Conservation (phyloP, 1,139 yeast genomes). For the Blastobotrys buckinghamii region DNA sequence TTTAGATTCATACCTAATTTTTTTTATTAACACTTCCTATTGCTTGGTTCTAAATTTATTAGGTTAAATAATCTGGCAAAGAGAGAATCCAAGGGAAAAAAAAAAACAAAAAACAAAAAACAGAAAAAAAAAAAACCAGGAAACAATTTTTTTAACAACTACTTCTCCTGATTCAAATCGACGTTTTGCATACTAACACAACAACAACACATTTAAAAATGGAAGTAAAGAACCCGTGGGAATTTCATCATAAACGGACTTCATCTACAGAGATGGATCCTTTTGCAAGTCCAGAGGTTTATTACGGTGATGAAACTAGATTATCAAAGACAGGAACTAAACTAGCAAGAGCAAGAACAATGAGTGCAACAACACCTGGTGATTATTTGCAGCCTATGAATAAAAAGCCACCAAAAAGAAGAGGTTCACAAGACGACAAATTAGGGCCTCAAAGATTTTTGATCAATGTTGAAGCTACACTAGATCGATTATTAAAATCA, state of each 20-base stretch:
- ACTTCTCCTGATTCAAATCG: too few relatives aligned
- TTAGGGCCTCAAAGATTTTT: slow-evolving; percentile 51
- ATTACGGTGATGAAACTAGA: slow-evolving; percentile 63
- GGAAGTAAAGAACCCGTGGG: slow-evolving; percentile 8
- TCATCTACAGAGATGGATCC: slow-evolving; percentile 42
- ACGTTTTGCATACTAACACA: not conserved
- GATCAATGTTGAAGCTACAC: slow-evolving; percentile 72
- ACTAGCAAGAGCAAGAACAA: slow-evolving; percentile 25
- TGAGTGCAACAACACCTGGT: slow-evolving; percentile 18
- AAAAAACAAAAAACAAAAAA: too few relatives aligned
- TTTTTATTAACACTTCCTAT: too few relatives aligned
- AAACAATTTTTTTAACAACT: too few relatives aligned
- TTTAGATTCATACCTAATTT: too few relatives aligned
- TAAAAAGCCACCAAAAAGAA: slow-evolving; percentile 33
- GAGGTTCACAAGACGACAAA: slow-evolving; percentile 65
- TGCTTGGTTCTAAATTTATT: too few relatives aligned
- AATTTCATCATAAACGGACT: slow-evolving; percentile 5
- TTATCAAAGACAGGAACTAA: slow-evolving; percentile 29
- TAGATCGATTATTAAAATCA: slow-evolving; percentile 58
- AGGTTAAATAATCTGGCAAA: too few relatives aligned
- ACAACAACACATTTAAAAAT: not conserved
- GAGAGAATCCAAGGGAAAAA: too few relatives aligned
- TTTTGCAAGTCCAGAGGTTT: slow-evolving; percentile 58
- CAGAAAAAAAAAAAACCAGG: too few relatives aligned
- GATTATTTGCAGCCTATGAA: not conserved